Evolutionary conservation across 2,329 filamentous ascomycete genomes (phyloP), one percentile per base, ranked within the genome.

Genomic region (Pseudogymnoascus destructans): DNA sequence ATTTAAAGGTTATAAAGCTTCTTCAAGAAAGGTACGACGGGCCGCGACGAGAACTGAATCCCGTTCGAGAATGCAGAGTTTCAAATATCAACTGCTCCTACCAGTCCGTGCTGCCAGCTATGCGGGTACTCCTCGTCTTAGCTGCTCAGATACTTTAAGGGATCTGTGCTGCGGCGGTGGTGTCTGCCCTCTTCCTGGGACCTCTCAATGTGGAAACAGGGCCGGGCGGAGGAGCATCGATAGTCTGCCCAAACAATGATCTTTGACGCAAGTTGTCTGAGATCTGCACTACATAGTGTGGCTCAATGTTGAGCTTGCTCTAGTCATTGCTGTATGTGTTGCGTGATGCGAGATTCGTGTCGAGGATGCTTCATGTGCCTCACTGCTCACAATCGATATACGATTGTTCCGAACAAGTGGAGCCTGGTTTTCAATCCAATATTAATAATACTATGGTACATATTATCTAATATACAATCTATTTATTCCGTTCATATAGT

Each of bases 181-280:
- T 75, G 2, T 64, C 66, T 3, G 71, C 64, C 58, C 66, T 78
- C 0, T 76, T 77, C 62, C 73, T 73, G 1, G 74, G 74, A 42
- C 65, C 68, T 6, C 69, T 77, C 38, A 72, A 72, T 38, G 71
- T 75, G 1, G 67, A 68, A 8, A 77, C 75, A 5, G 70, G 66
- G 0, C 69, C 77, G 1, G 69, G 70, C 33, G 70, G 68, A 17
- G 71, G 70, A 5, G 72, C 73, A 1, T 70, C 69, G 10, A 60
- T 73, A 2, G 72, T 70, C 1, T n/a, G 25, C 25, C 25, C 7
- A 27, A 27, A 27, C 25, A 9, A 27, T 27, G 25, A 27, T 27
- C 25, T 27, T 27, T 27, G 25, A 27, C 25, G 25, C 25, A 27
- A 27, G 25, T 27, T 27, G 25, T 27, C 25, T 27, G 25, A 27